These are phyloP conservation scores for Helotiales sp. DNA, from an alignment of 2,329 filamentous ascomycete species.

Conservation along the genomic window DNA sequence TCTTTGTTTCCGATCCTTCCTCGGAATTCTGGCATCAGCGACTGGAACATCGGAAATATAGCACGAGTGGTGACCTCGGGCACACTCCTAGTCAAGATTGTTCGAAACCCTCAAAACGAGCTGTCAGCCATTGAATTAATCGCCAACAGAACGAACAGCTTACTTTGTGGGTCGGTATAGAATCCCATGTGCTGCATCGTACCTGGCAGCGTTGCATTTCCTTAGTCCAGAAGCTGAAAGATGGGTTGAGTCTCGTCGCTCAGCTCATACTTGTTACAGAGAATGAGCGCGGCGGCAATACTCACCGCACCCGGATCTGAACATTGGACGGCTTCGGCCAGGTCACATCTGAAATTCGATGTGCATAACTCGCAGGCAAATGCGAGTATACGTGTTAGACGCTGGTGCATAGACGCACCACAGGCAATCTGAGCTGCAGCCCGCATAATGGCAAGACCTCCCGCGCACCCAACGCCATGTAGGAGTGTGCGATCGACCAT, in stretches of 20 bases:
- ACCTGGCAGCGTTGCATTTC: background rate
- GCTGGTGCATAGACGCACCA: background rate
- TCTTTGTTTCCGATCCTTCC: background rate
- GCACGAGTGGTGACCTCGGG: background rate
- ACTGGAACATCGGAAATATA: conserved; percentile 3
- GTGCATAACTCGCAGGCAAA: conserved; percentile 9
- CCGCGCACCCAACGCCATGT: conserved; percentile 7
- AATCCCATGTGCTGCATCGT: background rate
- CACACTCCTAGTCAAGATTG: background rate
- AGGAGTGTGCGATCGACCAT: conserved; percentile 5
- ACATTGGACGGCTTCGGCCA: background rate
- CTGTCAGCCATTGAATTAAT: background rate
- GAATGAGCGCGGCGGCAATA: background rate
- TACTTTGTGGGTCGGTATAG: background rate
- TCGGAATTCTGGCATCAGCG: background rate
- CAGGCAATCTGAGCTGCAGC: conserved; percentile 4
- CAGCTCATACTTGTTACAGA: background rate
- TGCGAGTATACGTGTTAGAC: conserved; percentile 1
- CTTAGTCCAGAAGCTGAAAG: background rate
- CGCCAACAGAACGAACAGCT: background rate
- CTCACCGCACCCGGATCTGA: background rate
- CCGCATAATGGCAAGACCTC: background rate
- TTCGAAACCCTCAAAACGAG: background rate
- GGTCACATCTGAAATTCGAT: background rate
- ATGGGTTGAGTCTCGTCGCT: background rate